These are phyloP conservation scores for Myriangium duriaei DNA, from an alignment of 2,329 filamentous ascomycete genomes.

Conservation along the genomic window DNA sequence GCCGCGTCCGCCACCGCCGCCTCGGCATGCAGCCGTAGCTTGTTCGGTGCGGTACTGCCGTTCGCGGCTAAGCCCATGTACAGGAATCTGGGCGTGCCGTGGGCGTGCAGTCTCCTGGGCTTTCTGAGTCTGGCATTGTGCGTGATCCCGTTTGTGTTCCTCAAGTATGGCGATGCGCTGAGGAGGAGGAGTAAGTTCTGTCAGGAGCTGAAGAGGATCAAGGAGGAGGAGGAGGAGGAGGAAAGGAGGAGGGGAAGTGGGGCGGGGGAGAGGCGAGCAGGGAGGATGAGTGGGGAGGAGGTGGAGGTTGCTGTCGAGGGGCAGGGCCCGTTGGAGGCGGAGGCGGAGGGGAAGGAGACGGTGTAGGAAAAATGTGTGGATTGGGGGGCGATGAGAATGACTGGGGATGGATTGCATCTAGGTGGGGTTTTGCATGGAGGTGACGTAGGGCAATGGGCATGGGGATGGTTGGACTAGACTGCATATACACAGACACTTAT, in stretches of 20 bases:
- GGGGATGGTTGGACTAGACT: too few relatives aligned
- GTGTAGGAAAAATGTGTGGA: background rate
- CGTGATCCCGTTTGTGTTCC: slow-evolving; percentile 47
- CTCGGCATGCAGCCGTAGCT: slow-evolving; percentile 66
- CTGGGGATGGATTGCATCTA: too few relatives aligned
- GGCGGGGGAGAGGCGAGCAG: background rate
- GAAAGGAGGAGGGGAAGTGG: slow-evolving; percentile 1
- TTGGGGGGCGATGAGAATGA: too few relatives aligned
- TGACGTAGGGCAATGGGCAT: too few relatives aligned
- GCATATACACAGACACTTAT: too few relatives aligned
- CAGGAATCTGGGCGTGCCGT: slow-evolving; percentile 53
- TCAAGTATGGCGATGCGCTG: slow-evolving; percentile 42
- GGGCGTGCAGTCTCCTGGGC: slow-evolving; percentile 44
- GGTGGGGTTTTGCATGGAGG: too few relatives aligned
- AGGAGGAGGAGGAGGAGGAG: slow-evolving; percentile 20
- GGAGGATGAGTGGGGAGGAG: background rate
- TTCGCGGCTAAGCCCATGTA: slow-evolving; percentile 48
- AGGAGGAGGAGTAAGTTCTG: slow-evolving; percentile 49
- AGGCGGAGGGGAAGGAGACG: background rate
- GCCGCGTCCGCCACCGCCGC: slow-evolving; percentile 70
- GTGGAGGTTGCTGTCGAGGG: background rate
- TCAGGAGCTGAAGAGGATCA: slow-evolving; percentile 43
- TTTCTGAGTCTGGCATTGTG: slow-evolving; percentile 38
- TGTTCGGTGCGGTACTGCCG: slow-evolving; percentile 54
- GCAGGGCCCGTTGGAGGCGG: background rate